A percentile compares a stretch with the other conserved stretches of the same genome.
Evolutionary conservation across 441 rosid species (phyloP).

Genomic region (Arabidopsis lyrata): DNA sequence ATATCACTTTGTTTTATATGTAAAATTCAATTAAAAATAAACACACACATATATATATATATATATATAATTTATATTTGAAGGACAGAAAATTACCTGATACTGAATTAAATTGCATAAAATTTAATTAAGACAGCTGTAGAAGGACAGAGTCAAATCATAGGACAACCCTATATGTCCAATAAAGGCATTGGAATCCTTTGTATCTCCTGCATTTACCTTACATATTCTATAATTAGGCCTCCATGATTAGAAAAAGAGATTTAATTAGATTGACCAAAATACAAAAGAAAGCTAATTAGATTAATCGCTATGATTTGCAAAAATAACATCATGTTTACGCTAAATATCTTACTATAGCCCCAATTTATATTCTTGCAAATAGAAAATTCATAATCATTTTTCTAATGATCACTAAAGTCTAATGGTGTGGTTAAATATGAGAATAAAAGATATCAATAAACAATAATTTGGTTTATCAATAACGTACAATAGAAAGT

Average conservation of each 20-base stretch:
- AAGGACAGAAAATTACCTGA: slow-evolving; percentile 5
- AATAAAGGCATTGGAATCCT: slow-evolving; percentile 34
- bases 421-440: background rate
- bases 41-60: background rate
- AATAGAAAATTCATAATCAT: too few relatives aligned
- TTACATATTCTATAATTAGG: slow-evolving; percentile 3
- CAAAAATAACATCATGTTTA: background rate
- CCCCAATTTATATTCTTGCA: background rate
- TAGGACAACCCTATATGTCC: slow-evolving; percentile 56
- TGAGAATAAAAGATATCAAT: too few relatives aligned
- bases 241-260: background rate
- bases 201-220: slow-evolving; percentile 20
- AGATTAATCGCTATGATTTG: background rate
- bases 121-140: slow-evolving; percentile 36
- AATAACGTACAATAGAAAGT: too few relatives aligned
- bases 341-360: background rate
- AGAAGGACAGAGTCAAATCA: slow-evolving; percentile 52
- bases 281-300: background rate
- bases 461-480: too few relatives aligned
- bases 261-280: background rate
- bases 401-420: background rate
- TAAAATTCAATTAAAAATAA: background rate
- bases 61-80: background rate
- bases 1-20: slow-evolving; percentile 14
- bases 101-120: background rate